Evolutionary conservation across 768 basidiomycete species (phyloP), one percentile per base, ranked within the genome.

Genomic region (Kwoniella dejecticola): DNA sequence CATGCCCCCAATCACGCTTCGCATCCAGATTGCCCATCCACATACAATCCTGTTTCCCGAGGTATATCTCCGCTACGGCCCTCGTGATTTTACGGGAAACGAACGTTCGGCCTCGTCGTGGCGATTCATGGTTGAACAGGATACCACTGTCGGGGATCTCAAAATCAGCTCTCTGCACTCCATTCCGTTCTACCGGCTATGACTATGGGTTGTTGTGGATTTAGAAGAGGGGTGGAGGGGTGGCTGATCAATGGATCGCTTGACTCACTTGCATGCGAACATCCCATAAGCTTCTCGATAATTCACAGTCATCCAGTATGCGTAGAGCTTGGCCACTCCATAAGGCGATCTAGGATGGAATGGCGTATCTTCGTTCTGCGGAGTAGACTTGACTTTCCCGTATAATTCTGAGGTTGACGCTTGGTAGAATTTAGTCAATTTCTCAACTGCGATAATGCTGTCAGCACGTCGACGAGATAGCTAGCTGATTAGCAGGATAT

Each of bases 271-370:
- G 80, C 90, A 93, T 17, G 92, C 90, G 81, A 86, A 94, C 89
- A 98, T 93, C 66, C 88, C 90, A 75, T 98, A 98, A 46, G 92
- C 88, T 81, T 98, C 94, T 60, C 77, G 71, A 68, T 79, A 80
- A 68, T 79, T 79, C 48, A 78, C 75, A 61, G 77, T 73, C 65
- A 77, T 79, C 79, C 78, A 79, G 70, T 71, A 79, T 1, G 74
- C 79, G 67, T 80, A 80, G 46, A 98, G 83, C 82, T 98, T 98
- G 42, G 94, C 94, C 59, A 89, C 91, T 45, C 95, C 94, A 72
- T 98, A 98, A 0, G 94, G 94, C 50, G 89, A 90, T 58, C 94
- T 89, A n/a, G 94, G 94, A 82, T 98, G 95, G 83, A 98, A 98
- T 0, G 94, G 94, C 0, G 94, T 98, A 1, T 88, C 90, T 83